Evolutionary conservation across 163 green algal genomes (phyloP).

Genomic region (Chlamydomonas reinhardtii): DNA sequence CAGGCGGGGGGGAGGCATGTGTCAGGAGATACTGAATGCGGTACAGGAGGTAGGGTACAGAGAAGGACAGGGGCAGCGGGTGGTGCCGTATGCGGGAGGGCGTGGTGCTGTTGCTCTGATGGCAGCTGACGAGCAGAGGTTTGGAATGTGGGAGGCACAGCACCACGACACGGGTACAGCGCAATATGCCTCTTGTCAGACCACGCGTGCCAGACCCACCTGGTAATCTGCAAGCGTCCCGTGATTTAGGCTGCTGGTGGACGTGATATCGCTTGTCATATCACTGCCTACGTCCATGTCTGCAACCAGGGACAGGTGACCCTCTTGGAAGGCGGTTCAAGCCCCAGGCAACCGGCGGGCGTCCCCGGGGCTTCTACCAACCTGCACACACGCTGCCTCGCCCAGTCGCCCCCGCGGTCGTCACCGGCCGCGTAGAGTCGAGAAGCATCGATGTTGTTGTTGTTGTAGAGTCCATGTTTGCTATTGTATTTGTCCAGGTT

Average conservation of each 20-base stretch:
- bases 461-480: slow-evolving; percentile 29
- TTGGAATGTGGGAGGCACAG: too few relatives aligned
- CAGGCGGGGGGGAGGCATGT: background rate
- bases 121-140: too few relatives aligned
- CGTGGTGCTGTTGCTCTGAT: too few relatives aligned
- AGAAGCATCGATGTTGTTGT: slow-evolving; percentile 35
- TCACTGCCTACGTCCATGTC: slow-evolving; percentile 26
- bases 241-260: slow-evolving; percentile 15
- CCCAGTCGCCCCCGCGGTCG: background rate
- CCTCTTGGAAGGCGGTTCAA: too few relatives aligned
- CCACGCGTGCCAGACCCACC: background rate
- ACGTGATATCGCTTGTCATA: slow-evolving; percentile 51
- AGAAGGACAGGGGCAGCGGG: background rate
- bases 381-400: slow-evolving; percentile 36
- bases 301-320: too few relatives aligned
- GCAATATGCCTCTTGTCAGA: too few relatives aligned
- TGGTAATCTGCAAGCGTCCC: slow-evolving; percentile 51
- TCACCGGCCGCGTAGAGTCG: slow-evolving; percentile 27
- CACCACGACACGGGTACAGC: too few relatives aligned
- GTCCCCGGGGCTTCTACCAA: too few relatives aligned
- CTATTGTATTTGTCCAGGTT: too few relatives aligned
- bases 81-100: background rate
- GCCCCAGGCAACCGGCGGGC: too few relatives aligned
- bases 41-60: background rate
- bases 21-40: background rate